Conservation (phyloP, 208 protist species). For the Wallacemonas sp. region DNA sequence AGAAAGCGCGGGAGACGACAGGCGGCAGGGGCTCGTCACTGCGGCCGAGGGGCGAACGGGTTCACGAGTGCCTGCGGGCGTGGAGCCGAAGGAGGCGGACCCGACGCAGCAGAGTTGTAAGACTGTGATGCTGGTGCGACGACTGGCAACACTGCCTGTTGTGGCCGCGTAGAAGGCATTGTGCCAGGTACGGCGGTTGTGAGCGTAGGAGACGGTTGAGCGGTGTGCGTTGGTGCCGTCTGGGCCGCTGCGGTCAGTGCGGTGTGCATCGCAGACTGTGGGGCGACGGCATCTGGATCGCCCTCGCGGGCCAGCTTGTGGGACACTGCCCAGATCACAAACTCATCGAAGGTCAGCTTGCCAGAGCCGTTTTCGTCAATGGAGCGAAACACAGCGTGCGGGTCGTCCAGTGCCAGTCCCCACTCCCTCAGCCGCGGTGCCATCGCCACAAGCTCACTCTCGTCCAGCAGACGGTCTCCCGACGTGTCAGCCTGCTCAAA, state of each 20-base stretch:
- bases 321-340: constrained; percentile 31
- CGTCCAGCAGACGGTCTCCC: constrained; percentile 33
- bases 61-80: too few species aligned
- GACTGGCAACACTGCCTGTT: too few species aligned
- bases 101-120: too few species aligned
- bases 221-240: too few species aligned
- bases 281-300: constrained; percentile 15
- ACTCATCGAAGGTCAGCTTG: constrained; percentile 49
- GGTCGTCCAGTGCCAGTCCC: constrained; percentile 29
- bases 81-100: too few species aligned
- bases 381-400: constrained; percentile 27
- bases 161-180: too few species aligned
- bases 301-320: constrained; percentile 27
- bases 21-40: too few species aligned
- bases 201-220: too few species aligned
- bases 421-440: constrained; percentile 26
- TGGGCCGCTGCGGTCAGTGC: neutral
- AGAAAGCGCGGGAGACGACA: too few species aligned
- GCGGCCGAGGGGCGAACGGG: too few species aligned
- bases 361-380: constrained; percentile 50
- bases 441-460: constrained; percentile 38
- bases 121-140: too few species aligned
- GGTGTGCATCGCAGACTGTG: neutral
- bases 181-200: too few species aligned
- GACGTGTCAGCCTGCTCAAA: constrained; percentile 50